Evolutionary conservation across 2,329 filamentous ascomycete species (phyloP), one percentile per base, ranked within the genome.

Genomic region (Cladobotryum mycophilum): DNA sequence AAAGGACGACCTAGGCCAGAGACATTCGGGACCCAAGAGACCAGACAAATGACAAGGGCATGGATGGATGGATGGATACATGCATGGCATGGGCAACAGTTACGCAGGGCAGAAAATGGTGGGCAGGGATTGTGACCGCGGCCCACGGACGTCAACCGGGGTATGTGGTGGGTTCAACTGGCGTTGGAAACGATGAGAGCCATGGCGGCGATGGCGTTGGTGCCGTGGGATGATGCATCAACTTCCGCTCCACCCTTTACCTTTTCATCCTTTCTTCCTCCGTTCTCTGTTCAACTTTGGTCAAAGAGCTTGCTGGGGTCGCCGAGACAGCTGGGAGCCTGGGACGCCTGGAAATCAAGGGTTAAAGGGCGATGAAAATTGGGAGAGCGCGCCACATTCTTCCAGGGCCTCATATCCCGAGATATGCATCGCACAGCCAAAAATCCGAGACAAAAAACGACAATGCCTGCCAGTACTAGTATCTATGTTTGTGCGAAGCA

Each of bases 101-200:
- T 35, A 49, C 36, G 47, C 50, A 52, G 50, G 50, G 50, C 47
- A 53, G 42, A 25, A 49, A 30, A 49, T 49, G 41, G 25, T 30
- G 14, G 13, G 13, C 47, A 50, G 41, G 41, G 41, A 42, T 42
- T 17, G 41, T 41, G 47, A 37, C 51, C 51, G 51, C 51, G 51
- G 51, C 47, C 43, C 51, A 53, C 51, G 51, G 51, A 53, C 51
- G 47, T 42, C 47, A 43, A 42, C 51, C 51, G 22, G 51, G 51
- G 36, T 41, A 17, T 14, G 12, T 18, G 33, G 12, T n/a, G 34
- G 45, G 22, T 25, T 37, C 37, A 15, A 30, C 30, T 30, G 13
- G n/a, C 43, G 14, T 35, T 14, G n/a, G 14, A 35, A 34, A 17
- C 25, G 48, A 51, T 47, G 41, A 14, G 36, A 30, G 36, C 36